Base-by-base conservation (phyloP, 2,329 filamentous ascomycete species). In the Aspergillus quadrilineatus region DNA sequence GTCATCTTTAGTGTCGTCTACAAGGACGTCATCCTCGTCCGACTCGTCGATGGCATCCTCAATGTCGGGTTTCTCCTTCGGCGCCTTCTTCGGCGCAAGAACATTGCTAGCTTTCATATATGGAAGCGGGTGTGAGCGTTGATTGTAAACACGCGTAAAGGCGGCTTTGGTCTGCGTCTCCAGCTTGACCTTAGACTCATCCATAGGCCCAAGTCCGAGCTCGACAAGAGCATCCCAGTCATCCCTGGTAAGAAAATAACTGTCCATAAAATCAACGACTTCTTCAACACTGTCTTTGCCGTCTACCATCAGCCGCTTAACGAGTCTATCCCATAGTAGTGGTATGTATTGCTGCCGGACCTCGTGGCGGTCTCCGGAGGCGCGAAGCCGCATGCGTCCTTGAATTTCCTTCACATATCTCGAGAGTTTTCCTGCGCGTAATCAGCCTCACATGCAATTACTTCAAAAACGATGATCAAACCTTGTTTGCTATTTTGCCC, bases 1-100 rank as follows among this genome's bases (percentile, higher is more conserved):
- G 1, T 81, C 85, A 42, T 85, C 84, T 1, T 77, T 82, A 3
- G 78, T 72, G n/a, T 76, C 74, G 12, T 77, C 79, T 46, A 79
- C 76, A 1, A 85, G 75, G 29, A 79, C 77, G 34, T 86, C 86
- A n/a, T 81, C 87, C 17, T 87, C 85, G 45, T 96, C 93, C 4
- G 91, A 92, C 65, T 96, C 93, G 48, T 97, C 92, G 53, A 99
- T 88, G 1, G 92, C 94, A 75, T 99, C 94, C 75, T 99, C 94
- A 32, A 99, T 82, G 76, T 99, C 94, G 0, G 94, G 95, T 60
- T 88, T 89, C 47, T 93, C 91, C 73, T 84, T 85, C 28, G 85
- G 78, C 41, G 81, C 77, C 66, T 86, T 88, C 78, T 90, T 91
- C 4, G 90, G 86, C 3, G 85, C 89, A 8, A 85, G 73, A 14